Evolutionary conservation across 495 filamentous ascomycete genomes (phyloP), one percentile per base, ranked within the genome.

Genomic region (Xylaria palmicola): DNA sequence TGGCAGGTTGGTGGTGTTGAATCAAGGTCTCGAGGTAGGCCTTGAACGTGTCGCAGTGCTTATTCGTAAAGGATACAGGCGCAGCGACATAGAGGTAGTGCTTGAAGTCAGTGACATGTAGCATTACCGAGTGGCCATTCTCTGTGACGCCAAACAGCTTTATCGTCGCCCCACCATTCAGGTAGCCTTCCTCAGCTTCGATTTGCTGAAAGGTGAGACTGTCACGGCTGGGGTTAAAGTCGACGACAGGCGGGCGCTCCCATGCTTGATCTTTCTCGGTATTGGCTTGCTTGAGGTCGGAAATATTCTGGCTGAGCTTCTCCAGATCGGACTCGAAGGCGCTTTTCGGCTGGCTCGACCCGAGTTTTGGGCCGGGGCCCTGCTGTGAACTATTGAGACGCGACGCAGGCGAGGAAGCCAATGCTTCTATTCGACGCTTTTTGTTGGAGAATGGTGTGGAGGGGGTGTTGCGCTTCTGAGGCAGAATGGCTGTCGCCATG

Each of bases 91-190:
- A 99, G 51, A 99, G 84, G 67, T 99, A 99, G 73, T 98, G 94
- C 60, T 90, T 86, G 74, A 99, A 99, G 70, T 90, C 91, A 6
- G 90, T 97, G 58, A 99, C 92, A 73, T 99, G 93, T 17, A 99
- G 81, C 60, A 98, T 80, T 8, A 97, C 93, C 1, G 94, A 98
- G 75, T 99, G 90, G 62, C 94, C 94, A 43, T 82, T 75, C 79
- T 94, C 90, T n/a, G 93, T 97, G n/a, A 97, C 91, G 66, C 94
- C 94, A 73, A 97, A 99, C 13, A 99, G 82, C 74, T 91, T 91
- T 60, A 98, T 82, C 0, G 90, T 85, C 1, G 89, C 78, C 67
- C 83, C 90, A 60, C 87, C 86, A 72, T 81, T 67, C 6, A 97
- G 64, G 3, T 83, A 86, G 19, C 94, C 93, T 73, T 98, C 93